These are phyloP conservation scores for Penicillium sp. DNA, from an alignment of 2,329 filamentous ascomycete species.

Conservation along the genomic window DNA sequence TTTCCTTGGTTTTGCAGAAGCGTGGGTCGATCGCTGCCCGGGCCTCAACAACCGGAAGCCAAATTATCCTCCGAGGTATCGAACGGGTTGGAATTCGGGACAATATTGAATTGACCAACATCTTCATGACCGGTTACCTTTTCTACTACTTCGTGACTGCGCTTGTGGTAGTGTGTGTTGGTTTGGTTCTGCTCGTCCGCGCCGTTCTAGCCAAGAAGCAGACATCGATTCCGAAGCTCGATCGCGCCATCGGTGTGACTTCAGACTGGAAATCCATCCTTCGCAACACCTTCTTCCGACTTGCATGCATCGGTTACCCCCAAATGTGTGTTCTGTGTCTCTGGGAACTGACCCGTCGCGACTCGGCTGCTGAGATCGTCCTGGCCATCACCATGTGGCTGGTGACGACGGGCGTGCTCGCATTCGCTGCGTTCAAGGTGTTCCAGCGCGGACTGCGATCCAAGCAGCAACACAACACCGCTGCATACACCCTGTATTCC, in stretches of 20 bases:
- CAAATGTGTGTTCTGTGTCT: conserved; percentile 87
- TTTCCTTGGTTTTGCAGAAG: conserved; percentile 82
- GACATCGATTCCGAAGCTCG: conserved; percentile 71
- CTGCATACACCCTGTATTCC: conserved; percentile 94
- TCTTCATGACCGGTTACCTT: conserved; percentile 87
- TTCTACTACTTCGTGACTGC: conserved; percentile 89
- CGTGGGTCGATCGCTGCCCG: conserved; percentile 34
- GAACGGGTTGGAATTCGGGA: conserved; percentile 85
- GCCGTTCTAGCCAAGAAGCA: conserved; percentile 76
- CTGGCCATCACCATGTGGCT: conserved; percentile 87
- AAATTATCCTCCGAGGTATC: conserved; percentile 71
- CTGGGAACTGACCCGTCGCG: conserved; percentile 85
- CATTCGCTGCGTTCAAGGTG: conserved; percentile 86
- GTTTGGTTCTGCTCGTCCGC: conserved; percentile 68
- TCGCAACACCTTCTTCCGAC: conserved; percentile 89
- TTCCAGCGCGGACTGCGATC: conserved; percentile 85
- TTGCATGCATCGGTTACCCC: conserved; percentile 86
- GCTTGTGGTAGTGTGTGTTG: conserved; percentile 63
- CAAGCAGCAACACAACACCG: conserved; percentile 87
- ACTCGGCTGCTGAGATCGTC: conserved; percentile 83
- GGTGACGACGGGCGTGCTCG: conserved; percentile 73
- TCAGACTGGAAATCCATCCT: conserved; percentile 90
- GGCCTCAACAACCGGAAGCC: conserved; percentile 35
- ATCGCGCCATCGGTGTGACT: conserved; percentile 68
- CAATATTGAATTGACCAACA: conserved; percentile 81